A percentile compares a stretch with the other conserved stretches of the same genome.
Conservation (phyloP, 805 yeast genomes). For the Lachancea mirantina region DNA sequence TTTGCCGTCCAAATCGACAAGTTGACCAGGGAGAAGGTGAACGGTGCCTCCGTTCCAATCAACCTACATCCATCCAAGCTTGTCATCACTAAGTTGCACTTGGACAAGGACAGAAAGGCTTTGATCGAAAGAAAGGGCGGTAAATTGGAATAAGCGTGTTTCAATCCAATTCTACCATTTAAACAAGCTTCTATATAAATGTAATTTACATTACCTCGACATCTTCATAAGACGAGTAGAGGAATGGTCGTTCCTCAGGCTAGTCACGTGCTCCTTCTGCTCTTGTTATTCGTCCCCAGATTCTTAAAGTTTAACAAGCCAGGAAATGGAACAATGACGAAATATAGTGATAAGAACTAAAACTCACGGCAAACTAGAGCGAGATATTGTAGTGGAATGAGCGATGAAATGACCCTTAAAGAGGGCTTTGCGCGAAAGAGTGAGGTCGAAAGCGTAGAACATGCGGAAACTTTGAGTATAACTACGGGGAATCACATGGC, state of each 20-base stretch:
- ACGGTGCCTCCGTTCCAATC: slow-evolving; percentile 95
- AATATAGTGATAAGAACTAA: no score
- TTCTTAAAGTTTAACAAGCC: no score
- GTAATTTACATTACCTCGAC: slow-evolving; percentile 11
- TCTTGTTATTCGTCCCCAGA: no score
- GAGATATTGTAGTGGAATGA: no score
- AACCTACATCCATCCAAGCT: slow-evolving; percentile 98
- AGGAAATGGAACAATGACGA: no score
- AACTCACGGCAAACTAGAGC: no score
- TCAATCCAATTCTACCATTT: slow-evolving; percentile 9
- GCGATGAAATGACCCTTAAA: no score
- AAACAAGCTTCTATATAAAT: slow-evolving; percentile 12
- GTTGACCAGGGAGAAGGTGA: slow-evolving; percentile 94
- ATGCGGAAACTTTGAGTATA: slow-evolving; percentile 31
- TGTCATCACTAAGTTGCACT: slow-evolving; percentile 95
- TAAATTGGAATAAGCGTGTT: slow-evolving; percentile 64
- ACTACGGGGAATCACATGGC: slow-evolving; percentile 53
- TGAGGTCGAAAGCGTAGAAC: slow-evolving; percentile 28
- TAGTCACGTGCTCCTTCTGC: no score
- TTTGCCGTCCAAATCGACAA: slow-evolving; percentile 94
- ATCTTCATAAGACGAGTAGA: no score
- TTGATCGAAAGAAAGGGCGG: slow-evolving; percentile 98
- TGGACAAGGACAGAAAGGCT: slow-evolving; percentile 98
- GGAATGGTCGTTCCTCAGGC: no score
- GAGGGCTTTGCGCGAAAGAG: no score